Base-by-base conservation (phyloP, 129 eudicot species). In the Saposhnikovia divaricata region DNA sequence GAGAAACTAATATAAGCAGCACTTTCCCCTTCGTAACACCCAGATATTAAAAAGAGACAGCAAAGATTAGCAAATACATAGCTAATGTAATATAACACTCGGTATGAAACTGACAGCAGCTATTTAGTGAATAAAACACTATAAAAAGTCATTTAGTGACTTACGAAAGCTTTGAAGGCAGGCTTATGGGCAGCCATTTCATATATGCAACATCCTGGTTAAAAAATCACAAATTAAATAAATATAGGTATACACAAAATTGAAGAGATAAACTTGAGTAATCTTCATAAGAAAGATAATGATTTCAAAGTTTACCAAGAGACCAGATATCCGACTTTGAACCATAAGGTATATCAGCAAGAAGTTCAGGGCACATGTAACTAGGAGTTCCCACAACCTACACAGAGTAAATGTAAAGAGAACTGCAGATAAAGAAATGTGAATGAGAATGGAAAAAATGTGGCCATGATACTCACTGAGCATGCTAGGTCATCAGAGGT, bases 331-430 rank as follows among this genome's bases (percentile, higher is more conserved):
- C 98, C 34, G 99, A 96, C 86, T 96, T 96, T 23, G 97, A 92
- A 83, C 99, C 99, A 82, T 96, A 96, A 72, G 99, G 99, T 85
- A 96, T 96, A 82, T 96, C 99, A 23, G 99, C 99, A 84, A 96
- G 99, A 86, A 96, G 99, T 86, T 96, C 98, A 6, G 99, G 99
- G 80, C 99, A 92, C 99, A 96, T 96, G 85, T 96, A 90, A 84
- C 96, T 92, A 39, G 99, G 99, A 85, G 99, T 96, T 72, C 99
- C 99, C 84, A 96, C 99, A 63, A 96, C 91, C 99, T 92, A 88
- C 57, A 85, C 31, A 39, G 42, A 78, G 75, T 43, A 72, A 38
- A 75, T 46, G 48, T 48, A 78, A 42, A 71, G 82, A 51, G 46
- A 81, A 45, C 13, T 34, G 14, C 3, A 40, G 69, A 79, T 83